phyloP scores from a whole-genome alignment of 208 protist species.

The Acanthamoeba castellanii region DNA sequence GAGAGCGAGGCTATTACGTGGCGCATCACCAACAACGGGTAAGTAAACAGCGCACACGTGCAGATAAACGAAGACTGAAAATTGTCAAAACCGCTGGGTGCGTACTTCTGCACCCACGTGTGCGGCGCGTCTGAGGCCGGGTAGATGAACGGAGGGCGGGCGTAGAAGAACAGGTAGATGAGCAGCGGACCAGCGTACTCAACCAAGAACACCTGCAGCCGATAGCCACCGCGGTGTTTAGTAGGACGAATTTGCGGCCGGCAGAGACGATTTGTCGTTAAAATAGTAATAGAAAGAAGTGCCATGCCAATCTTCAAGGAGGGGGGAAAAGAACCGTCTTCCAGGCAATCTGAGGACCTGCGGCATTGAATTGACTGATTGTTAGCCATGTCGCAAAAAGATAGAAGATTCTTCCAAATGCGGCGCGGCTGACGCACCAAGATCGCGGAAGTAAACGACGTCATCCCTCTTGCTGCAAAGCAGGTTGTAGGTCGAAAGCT shows the following conservation, averaged over 20 bases:
- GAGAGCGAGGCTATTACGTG: neutral
- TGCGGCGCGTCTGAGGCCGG: neutral
- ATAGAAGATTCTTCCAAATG: no score
- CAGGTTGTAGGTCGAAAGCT: constrained; percentile 22
- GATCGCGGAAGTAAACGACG: constrained; percentile 41
- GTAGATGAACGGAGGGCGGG: constrained; percentile 88
- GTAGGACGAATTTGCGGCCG: no score
- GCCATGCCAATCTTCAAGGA: no score
- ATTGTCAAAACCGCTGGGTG: neutral
- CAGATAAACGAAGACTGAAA: constrained; percentile 89
- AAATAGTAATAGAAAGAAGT: no score
- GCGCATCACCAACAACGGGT: neutral
- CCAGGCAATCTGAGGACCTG: constrained; percentile 69
- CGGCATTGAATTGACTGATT: neutral
- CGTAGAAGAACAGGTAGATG: constrained; percentile 93
- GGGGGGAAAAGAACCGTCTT: neutral
- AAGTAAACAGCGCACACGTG: constrained; percentile 62
- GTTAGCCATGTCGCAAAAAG: neutral
- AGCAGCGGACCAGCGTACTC: constrained; percentile 95
- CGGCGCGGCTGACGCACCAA: neutral
- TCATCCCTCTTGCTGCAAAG: neutral
- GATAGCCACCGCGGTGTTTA: neutral
- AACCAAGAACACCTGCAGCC: constrained; percentile 92
- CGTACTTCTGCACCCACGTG: constrained; percentile 30
- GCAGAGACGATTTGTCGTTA: no score